Evolutionary conservation across 345 rosid species (phyloP).

Genomic region (Clarkia xantiana): DNA sequence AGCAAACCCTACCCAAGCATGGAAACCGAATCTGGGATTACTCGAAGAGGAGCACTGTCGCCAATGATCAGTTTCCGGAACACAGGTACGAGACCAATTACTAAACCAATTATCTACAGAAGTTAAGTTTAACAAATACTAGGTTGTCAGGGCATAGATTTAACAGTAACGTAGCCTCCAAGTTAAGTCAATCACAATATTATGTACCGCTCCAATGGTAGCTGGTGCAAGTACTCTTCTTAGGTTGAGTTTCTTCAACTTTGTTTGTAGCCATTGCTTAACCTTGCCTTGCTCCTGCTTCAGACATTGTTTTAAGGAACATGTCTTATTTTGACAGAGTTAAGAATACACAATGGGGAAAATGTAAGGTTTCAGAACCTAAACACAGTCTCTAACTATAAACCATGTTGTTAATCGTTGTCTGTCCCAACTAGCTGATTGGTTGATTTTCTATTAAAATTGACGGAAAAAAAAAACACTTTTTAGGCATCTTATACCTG

Average conservation of each 20-base stretch:
- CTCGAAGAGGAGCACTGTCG: slow-evolving; percentile 14
- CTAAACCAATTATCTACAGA: slow-evolving; percentile 16
- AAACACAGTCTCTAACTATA: too few species aligned
- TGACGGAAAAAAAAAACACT: too few species aligned
- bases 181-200: too few species aligned
- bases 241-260: slow-evolving; percentile 4
- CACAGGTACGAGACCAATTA: slow-evolving; percentile 13
- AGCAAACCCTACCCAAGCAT: slow-evolving; percentile 12
- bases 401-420: too few species aligned
- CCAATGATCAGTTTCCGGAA: slow-evolving; percentile 16
- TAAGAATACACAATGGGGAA: too few species aligned
- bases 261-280: not conserved
- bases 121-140: not conserved
- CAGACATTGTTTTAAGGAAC: too few species aligned
- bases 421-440: too few species aligned
- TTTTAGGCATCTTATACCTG: too few species aligned
- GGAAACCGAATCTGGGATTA: slow-evolving; percentile 7
- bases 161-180: not conserved
- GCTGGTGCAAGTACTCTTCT: slow-evolving; percentile 13
- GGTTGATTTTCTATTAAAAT: too few species aligned
- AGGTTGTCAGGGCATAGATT: not conserved
- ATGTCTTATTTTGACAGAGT: too few species aligned
- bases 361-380: too few species aligned
- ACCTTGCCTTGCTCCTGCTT: not conserved
- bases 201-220: slow-evolving; percentile 19